Conservation (phyloP, 352 stramenopile species). For the Pythium coloratum region DNA sequence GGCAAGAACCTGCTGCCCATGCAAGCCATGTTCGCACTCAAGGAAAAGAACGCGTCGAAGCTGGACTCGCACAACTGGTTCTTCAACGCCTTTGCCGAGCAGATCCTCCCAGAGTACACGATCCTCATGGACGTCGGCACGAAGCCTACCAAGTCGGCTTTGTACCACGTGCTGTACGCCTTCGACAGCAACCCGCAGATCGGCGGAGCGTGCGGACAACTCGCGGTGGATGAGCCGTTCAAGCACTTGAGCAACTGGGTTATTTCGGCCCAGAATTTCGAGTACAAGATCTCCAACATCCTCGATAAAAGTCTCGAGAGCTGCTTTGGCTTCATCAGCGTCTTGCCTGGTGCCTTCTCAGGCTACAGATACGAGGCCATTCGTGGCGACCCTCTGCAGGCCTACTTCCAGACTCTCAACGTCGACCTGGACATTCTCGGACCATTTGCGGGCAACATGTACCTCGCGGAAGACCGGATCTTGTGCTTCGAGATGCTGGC, state of each 20-base stretch:
- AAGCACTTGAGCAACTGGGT: slow-evolving; percentile 87
- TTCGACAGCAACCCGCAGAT: slow-evolving; percentile 83
- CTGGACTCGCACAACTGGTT: slow-evolving; percentile 87
- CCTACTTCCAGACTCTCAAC: slow-evolving; percentile 88
- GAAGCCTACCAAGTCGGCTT: slow-evolving; percentile 72
- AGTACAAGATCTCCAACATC: slow-evolving; percentile 91
- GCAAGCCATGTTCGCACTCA: slow-evolving; percentile 78
- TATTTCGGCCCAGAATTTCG: slow-evolving; percentile 84
- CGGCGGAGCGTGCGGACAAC: slow-evolving; percentile 76
- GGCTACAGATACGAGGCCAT: slow-evolving; percentile 86
- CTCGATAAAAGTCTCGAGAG: slow-evolving; percentile 86
- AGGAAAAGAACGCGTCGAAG: slow-evolving; percentile 82
- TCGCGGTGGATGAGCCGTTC: slow-evolving; percentile 82
- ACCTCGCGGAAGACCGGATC: slow-evolving; percentile 86
- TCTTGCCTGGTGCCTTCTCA: slow-evolving; percentile 83
- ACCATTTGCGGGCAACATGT: slow-evolving; percentile 88
- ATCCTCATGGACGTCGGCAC: slow-evolving; percentile 86
- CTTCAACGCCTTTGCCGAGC: slow-evolving; percentile 80
- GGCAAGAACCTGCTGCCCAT: slow-evolving; percentile 70
- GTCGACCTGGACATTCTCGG: slow-evolving; percentile 75
- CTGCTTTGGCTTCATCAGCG: slow-evolving; percentile 88
- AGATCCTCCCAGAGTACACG: slow-evolving; percentile 83
- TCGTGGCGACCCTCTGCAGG: slow-evolving; percentile 67
- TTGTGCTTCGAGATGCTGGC: slow-evolving; percentile 86
- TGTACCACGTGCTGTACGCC: slow-evolving; percentile 77